A percentile compares a stretch with the other conserved stretches of the same genome.
These are phyloP conservation scores for Thermochaetoides dissita DNA, from an alignment of 2,329 filamentous ascomycete species.

Conservation along the genomic window DNA sequence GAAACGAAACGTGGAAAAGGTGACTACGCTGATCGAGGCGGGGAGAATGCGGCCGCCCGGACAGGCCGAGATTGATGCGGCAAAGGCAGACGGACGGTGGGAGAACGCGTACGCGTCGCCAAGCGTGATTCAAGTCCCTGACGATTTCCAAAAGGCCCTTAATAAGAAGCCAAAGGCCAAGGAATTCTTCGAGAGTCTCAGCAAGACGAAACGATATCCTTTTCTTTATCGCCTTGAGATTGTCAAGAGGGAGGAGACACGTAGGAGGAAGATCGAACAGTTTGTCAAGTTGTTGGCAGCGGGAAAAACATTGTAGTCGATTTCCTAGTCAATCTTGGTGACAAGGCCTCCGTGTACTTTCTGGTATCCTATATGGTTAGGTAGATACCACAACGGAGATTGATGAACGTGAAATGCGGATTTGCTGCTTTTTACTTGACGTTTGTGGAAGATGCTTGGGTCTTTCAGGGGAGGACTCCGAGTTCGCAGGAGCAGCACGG, in stretches of 20 bases:
- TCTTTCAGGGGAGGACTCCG: too few relatives aligned
- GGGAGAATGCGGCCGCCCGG: constrained; percentile 37
- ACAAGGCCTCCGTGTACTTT: too few relatives aligned
- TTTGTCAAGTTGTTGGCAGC: constrained; percentile 26
- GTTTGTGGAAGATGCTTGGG: background rate
- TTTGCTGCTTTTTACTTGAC: background rate
- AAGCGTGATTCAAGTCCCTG: constrained; percentile 31
- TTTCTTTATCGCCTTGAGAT: constrained; percentile 33
- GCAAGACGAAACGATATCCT: constrained; percentile 30
- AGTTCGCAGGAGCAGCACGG: too few relatives aligned
- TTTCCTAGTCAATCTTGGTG: too few relatives aligned
- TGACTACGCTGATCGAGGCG: constrained; percentile 28
- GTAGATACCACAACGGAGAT: too few relatives aligned
- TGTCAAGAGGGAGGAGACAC: constrained; percentile 23
- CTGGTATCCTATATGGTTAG: too few relatives aligned
- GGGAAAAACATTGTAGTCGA: constrained; percentile 18
- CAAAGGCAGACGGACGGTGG: constrained; percentile 45
- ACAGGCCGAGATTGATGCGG: constrained; percentile 35
- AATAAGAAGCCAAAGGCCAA: constrained; percentile 22
- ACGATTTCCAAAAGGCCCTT: constrained; percentile 34
- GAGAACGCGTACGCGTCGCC: constrained; percentile 39
- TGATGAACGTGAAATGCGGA: background rate
- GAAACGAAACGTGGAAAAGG: constrained; percentile 41
- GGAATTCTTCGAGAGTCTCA: constrained; percentile 28
- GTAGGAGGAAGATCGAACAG: constrained; percentile 25